Percentiles rank a stretch among this genome's conserved stretches.
These are phyloP conservation scores for Wakefieldia striispora DNA, from an alignment of 768 basidiomycete species.

Conservation along the genomic window DNA sequence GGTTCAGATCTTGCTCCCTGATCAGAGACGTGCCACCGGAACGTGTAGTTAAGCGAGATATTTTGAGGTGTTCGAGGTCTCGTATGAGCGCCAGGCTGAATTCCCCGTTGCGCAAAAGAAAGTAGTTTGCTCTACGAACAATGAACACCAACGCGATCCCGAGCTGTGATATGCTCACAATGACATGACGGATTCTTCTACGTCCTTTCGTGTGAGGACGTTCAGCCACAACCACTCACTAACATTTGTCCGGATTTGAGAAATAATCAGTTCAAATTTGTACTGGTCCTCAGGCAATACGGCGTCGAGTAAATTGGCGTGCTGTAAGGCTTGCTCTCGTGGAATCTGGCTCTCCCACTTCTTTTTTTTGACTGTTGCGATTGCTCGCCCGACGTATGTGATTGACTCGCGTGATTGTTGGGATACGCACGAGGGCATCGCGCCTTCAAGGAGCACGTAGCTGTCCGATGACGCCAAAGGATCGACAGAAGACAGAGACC, in stretches of 20 bases:
- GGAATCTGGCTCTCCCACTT: conserved; percentile 81
- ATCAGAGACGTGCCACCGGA: conserved; percentile 72
- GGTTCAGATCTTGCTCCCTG: conserved; percentile 86
- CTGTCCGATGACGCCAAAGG: conserved; percentile 58
- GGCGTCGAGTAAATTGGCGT: conserved; percentile 60
- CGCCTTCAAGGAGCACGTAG: conserved; percentile 58
- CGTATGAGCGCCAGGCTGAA: conserved; percentile 81
- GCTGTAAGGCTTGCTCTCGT: conserved; percentile 57
- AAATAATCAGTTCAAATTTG: conserved; percentile 70
- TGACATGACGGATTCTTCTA: conserved; percentile 61
- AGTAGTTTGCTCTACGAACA: conserved; percentile 71
- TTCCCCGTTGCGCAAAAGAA: conserved; percentile 85
- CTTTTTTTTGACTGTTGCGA: conserved; percentile 78
- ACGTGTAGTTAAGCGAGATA: conserved; percentile 69
- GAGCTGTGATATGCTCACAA: conserved; percentile 50
- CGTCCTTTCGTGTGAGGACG: conserved; percentile 54
- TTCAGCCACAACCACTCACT: conserved; percentile 96
- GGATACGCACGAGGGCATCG: conserved; percentile 76
- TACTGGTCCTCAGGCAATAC: conserved; percentile 76
- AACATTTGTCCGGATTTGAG: conserved; percentile 73
- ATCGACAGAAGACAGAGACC: conserved; percentile 58
- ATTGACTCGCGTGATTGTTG: conserved; percentile 76
- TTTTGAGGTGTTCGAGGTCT: conserved; percentile 82
- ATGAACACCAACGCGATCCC: conserved; percentile 5
- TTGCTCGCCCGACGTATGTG: conserved; percentile 81